A percentile compares a stretch with the other conserved stretches of the same genome.
Conservation (phyloP, 2,329 filamentous ascomycete species). For the Blumeriella jaapii region DNA sequence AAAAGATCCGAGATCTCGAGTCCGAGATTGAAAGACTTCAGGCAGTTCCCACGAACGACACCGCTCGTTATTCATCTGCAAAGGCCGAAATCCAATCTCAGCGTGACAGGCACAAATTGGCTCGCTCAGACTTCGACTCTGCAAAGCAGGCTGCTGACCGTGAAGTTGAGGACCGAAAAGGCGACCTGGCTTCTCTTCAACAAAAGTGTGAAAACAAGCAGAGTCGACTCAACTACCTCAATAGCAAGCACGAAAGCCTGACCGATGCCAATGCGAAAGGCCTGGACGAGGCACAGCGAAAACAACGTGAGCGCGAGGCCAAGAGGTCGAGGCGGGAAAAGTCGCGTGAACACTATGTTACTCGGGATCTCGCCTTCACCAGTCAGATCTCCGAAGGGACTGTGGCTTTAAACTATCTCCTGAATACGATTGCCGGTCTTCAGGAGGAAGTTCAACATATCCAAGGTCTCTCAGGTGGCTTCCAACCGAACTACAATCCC, state of each 20-base stretch:
- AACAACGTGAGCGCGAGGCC: constrained; percentile 20
- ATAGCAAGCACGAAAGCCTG: constrained; percentile 60
- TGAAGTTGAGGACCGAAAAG: constrained; percentile 49
- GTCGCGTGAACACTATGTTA: constrained; percentile 18
- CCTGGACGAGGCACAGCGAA: constrained; percentile 27
- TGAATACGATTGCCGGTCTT: constrained; percentile 6
- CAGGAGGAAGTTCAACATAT: constrained; percentile 4
- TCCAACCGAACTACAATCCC: constrained; percentile 11
- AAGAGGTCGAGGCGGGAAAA: constrained; percentile 21
- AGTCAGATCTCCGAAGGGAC: constrained; percentile 12
- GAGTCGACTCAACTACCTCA: constrained; percentile 58
- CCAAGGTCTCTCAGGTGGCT: constrained; percentile 10
- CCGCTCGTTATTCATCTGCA: constrained; percentile 38
- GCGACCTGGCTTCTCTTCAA: constrained; percentile 51
- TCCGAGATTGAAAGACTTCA: constrained; percentile 53
- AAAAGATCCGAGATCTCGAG: constrained; percentile 43
- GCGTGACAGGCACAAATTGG: constrained; percentile 33
- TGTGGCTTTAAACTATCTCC: constrained; percentile 7
- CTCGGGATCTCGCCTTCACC: constrained; percentile 16
- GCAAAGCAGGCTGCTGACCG: constrained; percentile 51
- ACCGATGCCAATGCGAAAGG: constrained; percentile 53
- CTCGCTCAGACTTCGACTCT: constrained; percentile 42
- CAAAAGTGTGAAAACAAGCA: constrained; percentile 64
- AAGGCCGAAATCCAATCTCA: constrained; percentile 44
- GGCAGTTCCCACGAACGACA: constrained; percentile 50